phyloP scores from a whole-genome alignment of 257 asterid species.

The Fraxinus cuspidata region DNA sequence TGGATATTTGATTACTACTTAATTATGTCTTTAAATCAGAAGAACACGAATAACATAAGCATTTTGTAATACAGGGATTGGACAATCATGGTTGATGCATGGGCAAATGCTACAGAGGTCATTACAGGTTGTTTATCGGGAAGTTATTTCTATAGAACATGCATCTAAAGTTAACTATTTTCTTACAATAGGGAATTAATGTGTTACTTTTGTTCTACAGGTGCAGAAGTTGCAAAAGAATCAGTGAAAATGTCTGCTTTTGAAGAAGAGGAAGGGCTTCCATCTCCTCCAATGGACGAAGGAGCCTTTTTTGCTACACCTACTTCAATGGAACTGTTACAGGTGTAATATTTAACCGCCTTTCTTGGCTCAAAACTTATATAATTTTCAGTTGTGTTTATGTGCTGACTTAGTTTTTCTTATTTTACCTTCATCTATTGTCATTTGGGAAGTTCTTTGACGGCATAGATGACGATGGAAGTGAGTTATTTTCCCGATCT shows the following conservation, averaged over 20 bases:
- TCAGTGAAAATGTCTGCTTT: conserved; percentile 61
- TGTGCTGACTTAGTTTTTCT: conserved; percentile 34
- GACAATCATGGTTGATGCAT: conserved; percentile 76
- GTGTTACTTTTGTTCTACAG: conserved; percentile 18
- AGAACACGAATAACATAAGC: not conserved
- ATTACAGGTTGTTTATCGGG: conserved; percentile 45
- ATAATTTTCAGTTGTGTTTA: not conserved
- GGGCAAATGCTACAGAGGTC: conserved; percentile 57
- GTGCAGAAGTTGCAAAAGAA: conserved; percentile 61
- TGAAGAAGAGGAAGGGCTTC: conserved; percentile 84
- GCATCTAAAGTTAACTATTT: conserved; percentile 5
- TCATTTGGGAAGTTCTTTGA: conserved; percentile 70
- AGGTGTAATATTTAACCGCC: conserved; percentile 42
- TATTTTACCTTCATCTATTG: conserved; percentile 32
- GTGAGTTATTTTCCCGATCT: conserved; percentile 62
- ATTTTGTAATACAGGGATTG: conserved; percentile 65
- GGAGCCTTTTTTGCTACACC: conserved; percentile 73
- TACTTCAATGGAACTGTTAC: conserved; percentile 68
- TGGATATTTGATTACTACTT: not conserved
- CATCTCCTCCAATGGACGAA: conserved; percentile 96
- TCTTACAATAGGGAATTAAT: conserved; percentile 10
- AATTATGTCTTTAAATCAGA: not conserved
- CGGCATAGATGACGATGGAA: conserved; percentile 95
- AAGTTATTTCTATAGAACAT: conserved; percentile 10
- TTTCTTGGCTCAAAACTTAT: not conserved